Evolutionary conservation across 2,329 filamentous ascomycete species (phyloP), one percentile per base, ranked within the genome.

Genomic region (Geosmithia morbida): DNA sequence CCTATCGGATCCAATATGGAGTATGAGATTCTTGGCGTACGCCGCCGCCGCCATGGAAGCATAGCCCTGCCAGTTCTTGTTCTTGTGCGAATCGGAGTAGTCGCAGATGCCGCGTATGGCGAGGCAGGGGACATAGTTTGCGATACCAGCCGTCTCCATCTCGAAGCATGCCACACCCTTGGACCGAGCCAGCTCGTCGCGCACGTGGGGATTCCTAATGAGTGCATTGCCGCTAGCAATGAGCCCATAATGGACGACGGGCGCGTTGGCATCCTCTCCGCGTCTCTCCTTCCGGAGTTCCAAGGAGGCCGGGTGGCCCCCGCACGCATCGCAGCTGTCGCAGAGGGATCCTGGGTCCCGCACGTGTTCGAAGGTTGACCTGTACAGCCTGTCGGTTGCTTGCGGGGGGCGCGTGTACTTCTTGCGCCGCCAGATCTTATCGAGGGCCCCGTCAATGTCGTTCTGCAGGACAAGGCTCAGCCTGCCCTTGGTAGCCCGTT

Each of bases 71-170:
- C 55, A 60, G 2, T 33, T 42, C 6, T 57, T 53, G 42, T 56
- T 55, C 44, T 59, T 59, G 43, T 59, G 56, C 2, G 54, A 52
- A 45, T 63, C 60, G 0, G 59, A 49, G 41, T 63, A 63, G 51
- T 63, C 59, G 49, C 54, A 61, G 39, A 63, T 58, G 2, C 60
- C 60, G 7, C 57, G 54, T 39, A 62, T 55, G 8, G 58, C 55
- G 10, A 62, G 46, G 33, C 58, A 61, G 3, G 52, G 54, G 33
- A 56, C 51, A 30, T 55, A 40, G n/a, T 56, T 51, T 51, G 55
- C 43, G n/a, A 48, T 11, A 17, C 46, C 41, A 14, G 46, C 46
- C 17, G 46, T 40, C 33, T 48, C 46, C 41, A 44, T 48, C 46
- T 48, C 46, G 44, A 48, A 48, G 29, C 46, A 48, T 1, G 54